phyloP scores from a whole-genome alignment of 2,329 filamentous ascomycete genomes.

The Lomentospora prolificans region DNA sequence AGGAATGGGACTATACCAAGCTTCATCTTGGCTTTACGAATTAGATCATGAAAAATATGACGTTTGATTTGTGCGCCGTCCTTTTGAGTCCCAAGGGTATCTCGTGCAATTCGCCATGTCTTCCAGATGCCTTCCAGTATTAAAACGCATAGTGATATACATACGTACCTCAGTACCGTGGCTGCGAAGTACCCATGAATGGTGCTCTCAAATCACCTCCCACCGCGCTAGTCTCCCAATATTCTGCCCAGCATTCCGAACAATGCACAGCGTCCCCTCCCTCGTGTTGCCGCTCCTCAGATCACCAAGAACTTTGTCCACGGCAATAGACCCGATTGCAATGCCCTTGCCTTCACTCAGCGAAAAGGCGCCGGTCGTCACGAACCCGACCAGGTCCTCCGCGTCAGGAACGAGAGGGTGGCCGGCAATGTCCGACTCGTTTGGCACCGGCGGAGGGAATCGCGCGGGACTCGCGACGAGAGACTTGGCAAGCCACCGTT shows the following conservation, averaged over 20 bases:
- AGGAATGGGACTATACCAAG: neutral
- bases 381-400: constrained; percentile 76
- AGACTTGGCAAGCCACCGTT: constrained; percentile 35
- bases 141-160: too few species aligned
- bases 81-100: too few species aligned
- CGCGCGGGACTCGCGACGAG: constrained; percentile 28
- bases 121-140: too few species aligned
- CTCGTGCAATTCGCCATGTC: too few species aligned
- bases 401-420: constrained; percentile 63
- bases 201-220: constrained; percentile 46
- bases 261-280: constrained; percentile 59
- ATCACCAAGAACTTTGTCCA: constrained; percentile 41
- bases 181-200: too few species aligned
- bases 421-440: constrained; percentile 29
- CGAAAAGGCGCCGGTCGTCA: constrained; percentile 78
- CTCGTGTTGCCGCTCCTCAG: constrained; percentile 20
- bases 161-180: too few species aligned
- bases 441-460: constrained; percentile 24
- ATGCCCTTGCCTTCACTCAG: constrained; percentile 65
- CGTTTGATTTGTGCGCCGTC: too few species aligned
- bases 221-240: constrained; percentile 72
- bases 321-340: constrained; percentile 62
- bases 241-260: constrained; percentile 69
- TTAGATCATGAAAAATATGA: neutral
- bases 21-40: neutral